A percentile compares a stretch with the other conserved stretches of the same genome.
Evolutionary conservation across 2,329 filamentous ascomycete genomes (phyloP).

Genomic region (Ceratocystis colombiana): DNA sequence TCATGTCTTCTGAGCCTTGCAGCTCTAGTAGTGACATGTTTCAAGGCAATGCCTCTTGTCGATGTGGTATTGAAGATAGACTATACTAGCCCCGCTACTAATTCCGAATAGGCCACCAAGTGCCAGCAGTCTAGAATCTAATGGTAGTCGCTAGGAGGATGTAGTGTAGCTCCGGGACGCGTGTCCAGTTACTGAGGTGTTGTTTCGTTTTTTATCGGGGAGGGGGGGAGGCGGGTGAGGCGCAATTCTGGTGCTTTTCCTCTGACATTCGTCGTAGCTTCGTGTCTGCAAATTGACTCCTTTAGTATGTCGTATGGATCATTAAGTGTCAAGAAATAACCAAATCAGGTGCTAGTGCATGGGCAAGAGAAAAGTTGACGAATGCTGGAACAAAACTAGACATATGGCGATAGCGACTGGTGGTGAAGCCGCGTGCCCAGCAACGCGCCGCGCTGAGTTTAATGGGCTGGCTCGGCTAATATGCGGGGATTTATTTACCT

Average conservation of each 20-base stretch:
- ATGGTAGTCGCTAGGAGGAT: neutral
- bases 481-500: conserved; percentile 9
- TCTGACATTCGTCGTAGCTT: no score
- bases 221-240: neutral
- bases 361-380: no score
- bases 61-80: neutral
- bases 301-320: no score
- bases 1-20: conserved; percentile 30
- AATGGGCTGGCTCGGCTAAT: conserved; percentile 4
- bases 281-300: no score
- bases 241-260: neutral
- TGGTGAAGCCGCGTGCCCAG: neutral
- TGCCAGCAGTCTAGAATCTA: neutral
- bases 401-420: no score
- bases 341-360: no score
- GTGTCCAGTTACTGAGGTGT: neutral
- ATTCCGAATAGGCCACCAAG: neutral
- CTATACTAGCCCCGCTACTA: neutral
- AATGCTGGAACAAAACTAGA: no score
- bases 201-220: neutral
- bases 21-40: conserved; percentile 41
- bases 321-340: no score
- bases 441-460: neutral
- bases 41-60: neutral
- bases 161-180: neutral